Base-by-base conservation (phyloP, 2,329 filamentous ascomycete genomes). In the Penicillium nordicum region DNA sequence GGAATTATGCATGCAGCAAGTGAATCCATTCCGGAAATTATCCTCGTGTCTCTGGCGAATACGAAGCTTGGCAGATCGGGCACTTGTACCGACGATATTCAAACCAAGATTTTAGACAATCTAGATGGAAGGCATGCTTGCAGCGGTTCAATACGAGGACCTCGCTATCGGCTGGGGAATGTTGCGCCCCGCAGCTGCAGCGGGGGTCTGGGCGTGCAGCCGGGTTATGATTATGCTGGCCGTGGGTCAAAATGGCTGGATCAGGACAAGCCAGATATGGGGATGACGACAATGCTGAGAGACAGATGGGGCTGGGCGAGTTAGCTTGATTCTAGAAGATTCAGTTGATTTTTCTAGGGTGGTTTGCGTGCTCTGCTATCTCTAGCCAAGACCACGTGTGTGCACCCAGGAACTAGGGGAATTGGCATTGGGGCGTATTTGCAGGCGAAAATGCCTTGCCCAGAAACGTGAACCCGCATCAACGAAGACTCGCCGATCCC, bases 51-150 rank as follows among this genome's bases (percentile, higher is more conserved):
- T 53, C 50, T 10, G 62, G 67, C 12, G 57, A 60, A 50, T 67
- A 71, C 21, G 60, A 63, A 23, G 64, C 60, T 58, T 70, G 67
- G 56, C 69, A 71, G 11, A 69, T 63, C 32, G 69, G 69, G 53
- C 69, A 71, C 16, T 57, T 63, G 50, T 69, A 70, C 41, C 59
- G 64, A 27, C 62, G 59, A 50, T 70, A 67, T 49, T 67, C 57
- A 53, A 69, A 67, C 68, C 67, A 72, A 37, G 67, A 66, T 12
- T 60, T 63, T 18, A 72, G 59, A 62, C 69, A 72, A 2, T 55
- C 41, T 2, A 62, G 44, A 40, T 72, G 69, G 34, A 72, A 72
- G 27, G 63, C 66, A 50, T 72, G 69, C 45, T 65, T 63, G 50
- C 69, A 71, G 36, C 61, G 61, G 23, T 61, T 70, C 21, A 71